Conservation (phyloP, 495 filamentous ascomycete genomes). For the Aspergillus ostianus region DNA sequence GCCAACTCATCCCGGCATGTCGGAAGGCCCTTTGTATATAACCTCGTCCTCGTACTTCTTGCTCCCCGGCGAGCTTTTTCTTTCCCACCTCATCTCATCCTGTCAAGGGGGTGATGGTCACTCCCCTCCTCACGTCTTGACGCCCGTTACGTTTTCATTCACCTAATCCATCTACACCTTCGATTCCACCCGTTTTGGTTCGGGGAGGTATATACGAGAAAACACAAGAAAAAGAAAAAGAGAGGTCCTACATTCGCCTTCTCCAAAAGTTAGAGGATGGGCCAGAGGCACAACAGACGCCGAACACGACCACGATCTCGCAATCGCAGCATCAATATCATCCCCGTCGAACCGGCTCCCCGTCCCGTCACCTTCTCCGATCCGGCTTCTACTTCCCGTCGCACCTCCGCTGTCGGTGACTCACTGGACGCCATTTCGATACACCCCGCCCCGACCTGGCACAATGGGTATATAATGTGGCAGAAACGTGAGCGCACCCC, state of each 20-base stretch:
- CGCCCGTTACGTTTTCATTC: conserved; percentile 15
- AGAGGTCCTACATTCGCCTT: conserved; percentile 5
- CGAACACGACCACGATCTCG: conserved; percentile 45
- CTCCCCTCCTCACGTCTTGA: conserved; percentile 31
- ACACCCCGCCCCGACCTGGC: conserved; percentile 42
- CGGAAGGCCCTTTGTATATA: conserved; percentile 16
- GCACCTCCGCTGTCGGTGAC: conserved; percentile 2
- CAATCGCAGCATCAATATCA: conserved; percentile 25
- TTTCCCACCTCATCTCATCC: conserved; percentile 43
- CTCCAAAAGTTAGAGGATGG: conserved; percentile 32
- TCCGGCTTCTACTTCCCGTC: conserved; percentile 8
- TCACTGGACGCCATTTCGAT: conserved; percentile 12
- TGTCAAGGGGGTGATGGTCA: conserved; percentile 46
- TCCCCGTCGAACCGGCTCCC: conserved; percentile 16
- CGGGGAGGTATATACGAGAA: conserved; percentile 9
- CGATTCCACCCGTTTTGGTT: not conserved
- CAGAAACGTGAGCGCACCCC: conserved; percentile 32
- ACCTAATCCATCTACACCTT: not conserved
- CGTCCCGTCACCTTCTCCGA: conserved; percentile 11
- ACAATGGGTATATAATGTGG: conserved; percentile 40
- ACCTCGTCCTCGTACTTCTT: not conserved
- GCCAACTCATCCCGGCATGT: conserved; percentile 15
- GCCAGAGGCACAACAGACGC: conserved; percentile 50
- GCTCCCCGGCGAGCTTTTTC: conserved; percentile 9
- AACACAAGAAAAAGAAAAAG: conserved; percentile 7